These are phyloP conservation scores for Globisporangium orthogonon DNA, from an alignment of 352 stramenopile species.

Conservation along the genomic window DNA sequence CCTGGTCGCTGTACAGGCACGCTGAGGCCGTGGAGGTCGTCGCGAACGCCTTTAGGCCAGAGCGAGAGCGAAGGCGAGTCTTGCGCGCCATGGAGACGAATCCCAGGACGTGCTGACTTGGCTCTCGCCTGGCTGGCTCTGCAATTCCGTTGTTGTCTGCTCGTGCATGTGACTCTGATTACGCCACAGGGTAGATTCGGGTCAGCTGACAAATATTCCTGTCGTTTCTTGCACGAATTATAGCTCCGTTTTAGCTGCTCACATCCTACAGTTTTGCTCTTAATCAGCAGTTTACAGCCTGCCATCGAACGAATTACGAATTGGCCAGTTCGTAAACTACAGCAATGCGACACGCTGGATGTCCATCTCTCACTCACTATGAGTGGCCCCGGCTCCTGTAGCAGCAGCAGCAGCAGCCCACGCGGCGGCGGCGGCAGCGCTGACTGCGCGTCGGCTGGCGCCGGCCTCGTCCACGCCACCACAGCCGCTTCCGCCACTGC, in stretches of 20 bases:
- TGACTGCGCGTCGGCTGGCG: background rate
- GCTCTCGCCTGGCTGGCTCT: background rate
- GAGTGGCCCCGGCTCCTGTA: background rate
- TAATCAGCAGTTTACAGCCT: background rate
- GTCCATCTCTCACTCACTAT: background rate
- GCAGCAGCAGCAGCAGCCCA: background rate
- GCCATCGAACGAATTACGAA: background rate
- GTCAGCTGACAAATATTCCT: background rate
- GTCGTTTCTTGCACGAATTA: background rate
- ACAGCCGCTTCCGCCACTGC: slow-evolving; percentile 9
- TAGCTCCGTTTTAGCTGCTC: background rate
- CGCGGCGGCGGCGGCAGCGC: too few species aligned
- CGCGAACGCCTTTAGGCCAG: too few species aligned
- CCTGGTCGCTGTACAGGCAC: too few species aligned
- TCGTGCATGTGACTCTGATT: background rate
- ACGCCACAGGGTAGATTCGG: too few species aligned
- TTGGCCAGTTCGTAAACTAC: background rate
- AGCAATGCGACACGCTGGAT: background rate
- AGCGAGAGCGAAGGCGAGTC: too few species aligned
- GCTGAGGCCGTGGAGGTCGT: too few species aligned
- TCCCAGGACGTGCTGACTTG: too few species aligned
- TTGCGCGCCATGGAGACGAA: too few species aligned
- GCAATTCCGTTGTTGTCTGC: background rate
- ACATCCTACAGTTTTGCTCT: background rate
- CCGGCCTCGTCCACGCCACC: slow-evolving; percentile 3